These are phyloP conservation scores for Ophiosphaerella narmari DNA, from an alignment of 2,329 filamentous ascomycete genomes.

Conservation along the genomic window DNA sequence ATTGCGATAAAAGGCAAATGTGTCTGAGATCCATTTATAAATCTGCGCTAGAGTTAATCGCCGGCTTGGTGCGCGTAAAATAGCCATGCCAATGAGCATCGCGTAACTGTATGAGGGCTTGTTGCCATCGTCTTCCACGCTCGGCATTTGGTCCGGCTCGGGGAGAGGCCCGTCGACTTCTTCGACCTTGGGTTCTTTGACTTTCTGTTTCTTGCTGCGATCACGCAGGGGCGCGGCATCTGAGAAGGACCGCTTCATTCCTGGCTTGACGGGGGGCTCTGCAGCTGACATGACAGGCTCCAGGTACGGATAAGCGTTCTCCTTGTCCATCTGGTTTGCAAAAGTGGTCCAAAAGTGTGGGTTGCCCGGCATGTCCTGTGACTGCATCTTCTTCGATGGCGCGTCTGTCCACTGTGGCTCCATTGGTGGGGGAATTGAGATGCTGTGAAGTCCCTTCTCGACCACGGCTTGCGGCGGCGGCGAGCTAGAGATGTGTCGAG, in stretches of 20 bases:
- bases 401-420: conserved; percentile 66
- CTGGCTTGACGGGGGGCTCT: conserved; percentile 35
- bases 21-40: conserved; percentile 99
- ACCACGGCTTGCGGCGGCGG: conserved; percentile 63
- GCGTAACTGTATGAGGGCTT: conserved; percentile 96
- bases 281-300: conserved; percentile 42
- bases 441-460: conserved; percentile 67
- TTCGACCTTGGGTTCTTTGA: conserved; percentile 55
- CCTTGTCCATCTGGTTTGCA: conserved; percentile 53
- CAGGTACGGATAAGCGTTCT: conserved; percentile 51
- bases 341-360: conserved; percentile 57
- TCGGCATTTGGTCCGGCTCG: conserved; percentile 77
- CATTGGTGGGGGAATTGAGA: conserved; percentile 69
- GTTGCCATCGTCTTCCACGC: conserved; percentile 79
- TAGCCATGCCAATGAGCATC: conserved; percentile 94
- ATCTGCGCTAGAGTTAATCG: conserved; percentile 91
- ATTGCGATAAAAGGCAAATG: conserved; percentile 80
- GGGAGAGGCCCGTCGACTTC: conserved; percentile 61
- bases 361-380: conserved; percentile 47
- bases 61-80: conserved; percentile 80
- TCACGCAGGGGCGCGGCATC: conserved; percentile 77
- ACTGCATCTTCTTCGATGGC: conserved; percentile 64
- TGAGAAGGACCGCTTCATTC: conserved; percentile 65
- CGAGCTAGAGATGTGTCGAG: conserved; percentile 60
- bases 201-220: conserved; percentile 70